Evolutionary conservation across 164 flowering plant species (phyloP), one percentile per base, ranked within the genome.

Genomic region (Berberis vulgaris): DNA sequence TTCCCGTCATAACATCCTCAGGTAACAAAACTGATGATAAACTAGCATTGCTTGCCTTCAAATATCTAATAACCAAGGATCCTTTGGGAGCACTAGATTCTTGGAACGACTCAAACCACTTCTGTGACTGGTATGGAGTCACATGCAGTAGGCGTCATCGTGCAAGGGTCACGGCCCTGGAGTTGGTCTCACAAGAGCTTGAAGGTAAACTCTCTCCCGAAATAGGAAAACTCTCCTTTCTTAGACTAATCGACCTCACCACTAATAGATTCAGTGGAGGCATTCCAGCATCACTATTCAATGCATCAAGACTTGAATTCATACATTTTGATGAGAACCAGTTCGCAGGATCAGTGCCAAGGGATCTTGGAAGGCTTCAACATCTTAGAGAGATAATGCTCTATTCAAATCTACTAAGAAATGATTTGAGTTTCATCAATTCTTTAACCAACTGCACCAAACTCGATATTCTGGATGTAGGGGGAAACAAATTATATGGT

Each of bases 261-360:
- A 54, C 43, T 39, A 65, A 65, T 39, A 55, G 42, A 41, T 64
- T 65, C 53, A 1, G 11, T 45, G 67, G 67, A 38, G 60, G 45
- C 26, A 64, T 64, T 26, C 67, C 59, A 54, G 10, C 44, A 6
- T 49, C 54, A 43, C 13, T 65, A 8, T 60, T 60, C 40, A 53
- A 2, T 10, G 11, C 56, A 54, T 45, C 45, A 2, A 45, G 60
- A 10, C 54, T 65, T 0, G 43, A 52, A 43, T 0, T 7, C 0
- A 3, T 62, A 1, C 1, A 3, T 8, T 6, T 65, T 5, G 5
- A 4, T 6, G 45, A 65, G 7, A 55, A 65, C 12, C 45, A 60
- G 1, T 26, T 65, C 7, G 9, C 9, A 8, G 67, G 60, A 4
- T 9, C 39, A 45, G 46, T 57, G 40, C 60, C 61, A 54, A 8